Conservation (phyloP, 768 basidiomycete genomes). For the Pisolithus orientalis region DNA sequence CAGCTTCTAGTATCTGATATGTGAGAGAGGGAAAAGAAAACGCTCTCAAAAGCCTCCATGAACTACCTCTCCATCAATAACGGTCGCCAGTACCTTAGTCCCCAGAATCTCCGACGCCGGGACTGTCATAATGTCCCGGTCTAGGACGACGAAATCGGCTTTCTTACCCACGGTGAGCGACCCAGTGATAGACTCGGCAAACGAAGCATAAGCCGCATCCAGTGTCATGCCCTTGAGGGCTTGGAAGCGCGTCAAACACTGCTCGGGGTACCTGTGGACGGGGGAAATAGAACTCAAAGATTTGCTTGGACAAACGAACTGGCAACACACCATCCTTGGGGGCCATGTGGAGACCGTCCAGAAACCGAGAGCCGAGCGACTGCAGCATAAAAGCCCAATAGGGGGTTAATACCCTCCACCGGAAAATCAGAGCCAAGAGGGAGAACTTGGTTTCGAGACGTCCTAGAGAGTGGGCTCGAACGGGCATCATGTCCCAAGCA, state of each 20-base stretch:
- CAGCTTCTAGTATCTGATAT: too few relatives aligned
- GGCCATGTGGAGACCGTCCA: constrained; percentile 79
- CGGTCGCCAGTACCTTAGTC: constrained; percentile 64
- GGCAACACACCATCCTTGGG: constrained; percentile 65
- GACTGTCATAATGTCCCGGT: constrained; percentile 72
- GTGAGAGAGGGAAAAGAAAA: neutral
- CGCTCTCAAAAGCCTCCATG: constrained; percentile 42
- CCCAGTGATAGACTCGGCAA: constrained; percentile 65
- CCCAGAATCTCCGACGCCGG: constrained; percentile 53
- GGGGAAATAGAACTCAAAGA: neutral
- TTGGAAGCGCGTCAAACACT: constrained; percentile 74
- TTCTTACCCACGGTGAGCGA: constrained; percentile 71
- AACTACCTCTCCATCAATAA: constrained; percentile 65
- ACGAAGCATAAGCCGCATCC: constrained; percentile 85
- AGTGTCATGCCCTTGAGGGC: constrained; percentile 89
- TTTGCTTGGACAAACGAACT: neutral
- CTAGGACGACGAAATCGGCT: constrained; percentile 84
- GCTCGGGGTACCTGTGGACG: constrained; percentile 60
- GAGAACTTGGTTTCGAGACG: constrained; percentile 48
- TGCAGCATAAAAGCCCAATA: constrained; percentile 87
- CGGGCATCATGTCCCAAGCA: neutral
- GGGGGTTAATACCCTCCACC: constrained; percentile 83
- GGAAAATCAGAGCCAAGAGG: constrained; percentile 94
- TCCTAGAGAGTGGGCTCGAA: constrained; percentile 25
- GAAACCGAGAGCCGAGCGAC: constrained; percentile 62